Conservation (phyloP, 2,329 filamentous ascomycete genomes). For the Calonectria leucothoes region DNA sequence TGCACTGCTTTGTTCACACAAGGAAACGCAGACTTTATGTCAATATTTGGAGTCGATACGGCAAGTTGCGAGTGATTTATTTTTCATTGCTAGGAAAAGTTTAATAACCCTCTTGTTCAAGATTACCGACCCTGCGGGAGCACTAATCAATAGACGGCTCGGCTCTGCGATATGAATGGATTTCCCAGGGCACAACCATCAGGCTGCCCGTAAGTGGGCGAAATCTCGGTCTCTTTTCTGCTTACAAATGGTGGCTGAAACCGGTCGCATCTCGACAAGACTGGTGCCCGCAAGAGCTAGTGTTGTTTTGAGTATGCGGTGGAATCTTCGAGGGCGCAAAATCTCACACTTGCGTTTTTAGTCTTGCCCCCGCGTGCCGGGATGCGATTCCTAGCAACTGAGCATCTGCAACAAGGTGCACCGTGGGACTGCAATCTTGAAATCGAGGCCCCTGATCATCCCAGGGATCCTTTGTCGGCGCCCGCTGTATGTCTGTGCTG, state of each 20-base stretch:
- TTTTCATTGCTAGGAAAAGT: background rate
- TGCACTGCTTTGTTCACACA: too few species aligned
- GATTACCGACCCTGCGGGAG: background rate
- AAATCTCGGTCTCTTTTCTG: background rate
- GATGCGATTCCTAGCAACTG: background rate
- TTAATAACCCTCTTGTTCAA: background rate
- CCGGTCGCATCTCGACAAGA: background rate
- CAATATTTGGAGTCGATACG: background rate
- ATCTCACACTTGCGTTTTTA: background rate
- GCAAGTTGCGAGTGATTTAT: too few species aligned
- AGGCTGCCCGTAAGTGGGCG: background rate
- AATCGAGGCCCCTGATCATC: background rate
- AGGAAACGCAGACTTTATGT: too few species aligned
- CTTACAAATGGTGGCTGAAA: background rate
- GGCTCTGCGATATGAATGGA: background rate
- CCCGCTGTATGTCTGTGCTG: background rate
- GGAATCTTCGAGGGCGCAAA: background rate
- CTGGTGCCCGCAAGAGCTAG: background rate
- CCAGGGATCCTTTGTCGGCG: background rate
- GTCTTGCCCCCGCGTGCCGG: background rate
- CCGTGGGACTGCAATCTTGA: background rate
- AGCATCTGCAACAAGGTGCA: background rate
- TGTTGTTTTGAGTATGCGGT: too few species aligned
- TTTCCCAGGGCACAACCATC: background rate
- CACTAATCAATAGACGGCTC: background rate